Evolutionary conservation across 495 filamentous ascomycete species (phyloP).

Genomic region (Patellaria atrata): DNA sequence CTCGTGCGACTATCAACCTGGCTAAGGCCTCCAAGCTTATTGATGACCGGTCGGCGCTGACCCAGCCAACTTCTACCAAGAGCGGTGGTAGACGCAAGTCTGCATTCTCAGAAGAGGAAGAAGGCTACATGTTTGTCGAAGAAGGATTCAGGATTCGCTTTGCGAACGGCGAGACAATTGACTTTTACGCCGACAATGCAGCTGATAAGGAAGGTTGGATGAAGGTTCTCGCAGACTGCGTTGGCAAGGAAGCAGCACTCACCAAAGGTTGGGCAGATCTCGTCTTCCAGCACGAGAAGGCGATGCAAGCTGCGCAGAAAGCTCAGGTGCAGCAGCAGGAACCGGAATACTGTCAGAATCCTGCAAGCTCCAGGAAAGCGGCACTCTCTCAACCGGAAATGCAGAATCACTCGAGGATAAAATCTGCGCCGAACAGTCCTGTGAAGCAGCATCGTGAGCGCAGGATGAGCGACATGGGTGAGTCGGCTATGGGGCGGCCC

Average conservation of each 20-base stretch:
- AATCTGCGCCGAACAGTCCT: constrained; percentile 17
- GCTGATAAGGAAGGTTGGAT: constrained; percentile 89
- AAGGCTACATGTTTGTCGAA: constrained; percentile 99
- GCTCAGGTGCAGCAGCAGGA: constrained; percentile 17
- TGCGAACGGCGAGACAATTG: constrained; percentile 92
- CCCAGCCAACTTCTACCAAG: constrained; percentile 47
- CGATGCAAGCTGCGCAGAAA: constrained; percentile 11
- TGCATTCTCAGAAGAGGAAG: constrained; percentile 94
- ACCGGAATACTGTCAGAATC: background rate
- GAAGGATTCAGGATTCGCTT: constrained; percentile 98
- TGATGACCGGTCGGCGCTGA: constrained; percentile 75
- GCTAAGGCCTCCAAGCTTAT: constrained; percentile 88
- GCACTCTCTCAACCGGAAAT: constrained; percentile 9
- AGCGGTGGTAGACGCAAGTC: constrained; percentile 72
- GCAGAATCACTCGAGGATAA: constrained; percentile 4
- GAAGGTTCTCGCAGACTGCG: constrained; percentile 69
- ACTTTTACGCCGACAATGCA: constrained; percentile 88
- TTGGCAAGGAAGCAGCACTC: constrained; percentile 47
- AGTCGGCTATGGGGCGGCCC: background rate
- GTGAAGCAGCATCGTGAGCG: constrained; percentile 11
- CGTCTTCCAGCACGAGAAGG: constrained; percentile 42
- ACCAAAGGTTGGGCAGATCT: constrained; percentile 67
- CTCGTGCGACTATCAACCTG: constrained; percentile 90
- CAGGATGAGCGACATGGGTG: constrained; percentile 11
- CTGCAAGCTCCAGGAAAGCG: constrained; percentile 6